A percentile compares a stretch with the other conserved stretches of the same genome.
Evolutionary conservation across 805 yeast species (phyloP).

Genomic region (Limtongia smithiae): DNA sequence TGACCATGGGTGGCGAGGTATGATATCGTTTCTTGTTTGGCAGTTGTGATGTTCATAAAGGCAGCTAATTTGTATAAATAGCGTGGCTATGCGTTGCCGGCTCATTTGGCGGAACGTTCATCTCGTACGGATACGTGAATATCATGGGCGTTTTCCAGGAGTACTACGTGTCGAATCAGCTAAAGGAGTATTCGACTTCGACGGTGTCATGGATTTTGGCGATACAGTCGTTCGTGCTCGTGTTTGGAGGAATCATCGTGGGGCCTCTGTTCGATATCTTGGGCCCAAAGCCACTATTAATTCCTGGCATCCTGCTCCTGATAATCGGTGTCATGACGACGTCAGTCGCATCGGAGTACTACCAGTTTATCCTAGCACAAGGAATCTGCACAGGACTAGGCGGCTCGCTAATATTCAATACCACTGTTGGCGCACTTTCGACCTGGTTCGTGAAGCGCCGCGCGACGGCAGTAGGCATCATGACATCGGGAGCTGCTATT

Average conservation of each 20-base stretch:
- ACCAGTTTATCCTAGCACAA: constrained; percentile 53
- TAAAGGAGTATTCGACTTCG: constrained; percentile 30
- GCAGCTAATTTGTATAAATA: too few species aligned
- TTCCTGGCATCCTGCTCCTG: constrained; percentile 29
- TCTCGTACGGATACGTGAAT: constrained; percentile 53
- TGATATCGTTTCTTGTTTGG: too few species aligned
- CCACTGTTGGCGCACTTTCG: constrained; percentile 45
- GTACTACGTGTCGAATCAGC: constrained; percentile 30
- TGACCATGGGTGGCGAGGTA: too few species aligned
- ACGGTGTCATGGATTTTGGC: constrained; percentile 37
- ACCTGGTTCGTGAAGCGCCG: constrained; percentile 46
- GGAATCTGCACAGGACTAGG: constrained; percentile 51
- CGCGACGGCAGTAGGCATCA: constrained; percentile 46
- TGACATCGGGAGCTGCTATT: constrained; percentile 49
- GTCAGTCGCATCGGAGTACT: constrained; percentile 41
- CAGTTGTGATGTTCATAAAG: too few species aligned
- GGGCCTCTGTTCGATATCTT: constrained; percentile 35
- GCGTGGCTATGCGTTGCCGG: constrained; percentile 56
- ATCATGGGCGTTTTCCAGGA: constrained; percentile 32
- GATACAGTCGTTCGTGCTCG: constrained; percentile 32
- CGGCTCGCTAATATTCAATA: constrained; percentile 42
- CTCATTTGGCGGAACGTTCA: constrained; percentile 53
- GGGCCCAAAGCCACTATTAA: constrained; percentile 29
- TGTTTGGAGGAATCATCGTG: constrained; percentile 30
- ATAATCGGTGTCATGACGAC: constrained; percentile 35